Base-by-base conservation (phyloP, 441 rosid species). In the Mallotus repandus region DNA sequence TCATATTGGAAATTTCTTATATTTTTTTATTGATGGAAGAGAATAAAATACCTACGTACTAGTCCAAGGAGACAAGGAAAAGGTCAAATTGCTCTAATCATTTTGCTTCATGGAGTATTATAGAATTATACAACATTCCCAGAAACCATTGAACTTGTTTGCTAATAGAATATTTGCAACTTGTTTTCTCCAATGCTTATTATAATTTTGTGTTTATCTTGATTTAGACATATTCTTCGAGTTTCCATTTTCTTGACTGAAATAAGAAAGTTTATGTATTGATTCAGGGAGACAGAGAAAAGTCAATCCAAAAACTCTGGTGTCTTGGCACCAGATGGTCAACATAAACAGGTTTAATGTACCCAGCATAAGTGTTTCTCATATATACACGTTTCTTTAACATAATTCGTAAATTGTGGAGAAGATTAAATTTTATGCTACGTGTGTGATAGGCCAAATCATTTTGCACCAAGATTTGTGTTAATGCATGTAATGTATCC, bases 211-310 rank as follows among this genome's bases (percentile, higher is more conserved):
- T 48, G 14, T 50, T 45, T 41, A 70, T 29, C 29, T 60, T 61
- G 67, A 29, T 12, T 52, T 69, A 49, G 75, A 71, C 68, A 35
- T 54, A 38, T 55, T 53, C 56, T 32, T 29, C 11, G 9, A 54
- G 38, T 53, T 45, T 0, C 25, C 9, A 11, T 52, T 52, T 52
- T 25, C 60, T 32, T 32, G 46, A 67, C 18, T 16, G 9, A 38
- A 22, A 38, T 55, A 18, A 43, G 43, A 25, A 72, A 54, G 45
- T 21, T 22, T 11, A 41, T 54, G 76, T 64, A n/a, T 50, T 54
- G 63, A 14, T 35, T 9, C 21, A 38, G 43, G 69, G 75, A 72
- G 54, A 63, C 75, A 38, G 9, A 16, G 63, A 45, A 64, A 66
- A 15, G 71, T 57, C 65, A 66, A 66, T 9, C 22, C 32, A 49